phyloP scores from a whole-genome alignment of 768 basidiomycete genomes.

The Pulveroboletus sp. region DNA sequence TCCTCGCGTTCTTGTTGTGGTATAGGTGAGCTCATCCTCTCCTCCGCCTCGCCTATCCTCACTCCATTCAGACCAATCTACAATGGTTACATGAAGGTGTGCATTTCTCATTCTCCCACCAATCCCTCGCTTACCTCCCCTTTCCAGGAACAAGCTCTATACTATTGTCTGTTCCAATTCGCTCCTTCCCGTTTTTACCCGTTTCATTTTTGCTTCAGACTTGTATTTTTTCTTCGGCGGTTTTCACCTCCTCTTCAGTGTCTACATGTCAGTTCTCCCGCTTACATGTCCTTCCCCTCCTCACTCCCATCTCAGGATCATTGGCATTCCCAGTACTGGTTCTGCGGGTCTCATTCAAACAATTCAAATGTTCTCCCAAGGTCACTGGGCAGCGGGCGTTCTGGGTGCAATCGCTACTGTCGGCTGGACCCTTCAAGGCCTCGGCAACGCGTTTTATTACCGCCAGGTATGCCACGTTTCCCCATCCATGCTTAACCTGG shows the following conservation, averaged over 20 bases:
- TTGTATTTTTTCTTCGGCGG: constrained; percentile 96
- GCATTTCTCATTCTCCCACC: constrained; percentile 26
- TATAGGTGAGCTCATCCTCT: constrained; percentile 62
- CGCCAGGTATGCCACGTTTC: constrained; percentile 51
- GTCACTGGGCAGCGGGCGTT: constrained; percentile 74
- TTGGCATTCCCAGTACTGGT: constrained; percentile 94
- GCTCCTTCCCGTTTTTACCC: neutral
- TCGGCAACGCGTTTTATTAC: constrained; percentile 78
- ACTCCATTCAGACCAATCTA: constrained; percentile 72
- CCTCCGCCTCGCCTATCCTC: constrained; percentile 8
- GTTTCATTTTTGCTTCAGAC: constrained; percentile 48
- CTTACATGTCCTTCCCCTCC: constrained; percentile 4
- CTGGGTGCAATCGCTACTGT: constrained; percentile 76
- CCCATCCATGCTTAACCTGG: constrained; percentile 7
- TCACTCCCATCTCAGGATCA: constrained; percentile 56
- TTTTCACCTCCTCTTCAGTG: constrained; percentile 88
- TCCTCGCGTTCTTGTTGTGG: constrained; percentile 88
- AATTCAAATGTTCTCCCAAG: constrained; percentile 70
- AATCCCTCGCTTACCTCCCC: constrained; percentile 15
- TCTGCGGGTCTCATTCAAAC: constrained; percentile 94
- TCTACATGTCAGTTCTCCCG: constrained; percentile 70
- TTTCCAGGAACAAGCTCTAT: constrained; percentile 87
- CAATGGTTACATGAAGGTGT: constrained; percentile 95
- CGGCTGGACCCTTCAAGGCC: constrained; percentile 85
- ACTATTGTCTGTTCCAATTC: constrained; percentile 68